Evolutionary conservation across 495 filamentous ascomycete genomes (phyloP).

Genomic region (Hypoxylon subgilvum): DNA sequence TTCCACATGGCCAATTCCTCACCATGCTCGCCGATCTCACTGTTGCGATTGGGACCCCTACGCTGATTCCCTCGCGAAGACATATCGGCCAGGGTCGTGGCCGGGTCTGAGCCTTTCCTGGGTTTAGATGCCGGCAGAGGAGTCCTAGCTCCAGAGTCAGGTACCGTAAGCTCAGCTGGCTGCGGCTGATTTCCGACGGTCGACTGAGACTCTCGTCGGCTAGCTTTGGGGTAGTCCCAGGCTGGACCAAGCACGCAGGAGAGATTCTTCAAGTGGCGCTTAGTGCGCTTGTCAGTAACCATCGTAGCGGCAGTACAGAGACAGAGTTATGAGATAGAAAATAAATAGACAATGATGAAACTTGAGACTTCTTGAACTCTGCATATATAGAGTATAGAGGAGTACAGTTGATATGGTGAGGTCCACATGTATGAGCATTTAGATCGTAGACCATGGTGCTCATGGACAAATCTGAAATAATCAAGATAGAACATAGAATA

Average conservation of each 20-base stretch:
- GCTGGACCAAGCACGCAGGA: constrained; percentile 1
- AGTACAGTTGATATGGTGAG: too few relatives aligned
- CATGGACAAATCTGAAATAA: too few relatives aligned
- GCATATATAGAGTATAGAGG: not conserved
- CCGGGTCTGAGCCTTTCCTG: not conserved
- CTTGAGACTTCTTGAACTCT: not conserved
- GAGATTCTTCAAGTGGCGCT: constrained; percentile 23
- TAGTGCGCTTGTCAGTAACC: constrained; percentile 21
- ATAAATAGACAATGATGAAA: not conserved
- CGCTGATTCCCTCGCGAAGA: constrained; percentile 53
- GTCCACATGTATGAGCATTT: too few relatives aligned
- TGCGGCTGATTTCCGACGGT: not conserved
- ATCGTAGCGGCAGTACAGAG: constrained; percentile 5
- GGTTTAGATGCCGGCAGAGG: not conserved
- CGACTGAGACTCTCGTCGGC: constrained; percentile 1
- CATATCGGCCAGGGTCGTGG: constrained; percentile 37
- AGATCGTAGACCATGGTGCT: too few relatives aligned
- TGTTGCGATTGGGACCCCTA: constrained; percentile 56
- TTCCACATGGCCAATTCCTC: constrained; percentile 56
- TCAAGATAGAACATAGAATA: too few relatives aligned
- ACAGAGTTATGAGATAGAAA: not conserved
- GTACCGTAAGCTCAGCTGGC: not conserved
- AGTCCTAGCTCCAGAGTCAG: not conserved
- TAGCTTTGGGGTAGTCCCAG: not conserved
- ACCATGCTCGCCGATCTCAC: constrained; percentile 51